Evolutionary conservation across 2,329 filamentous ascomycete species (phyloP).

Genomic region (Phaeosphaeriaceae sp.): DNA sequence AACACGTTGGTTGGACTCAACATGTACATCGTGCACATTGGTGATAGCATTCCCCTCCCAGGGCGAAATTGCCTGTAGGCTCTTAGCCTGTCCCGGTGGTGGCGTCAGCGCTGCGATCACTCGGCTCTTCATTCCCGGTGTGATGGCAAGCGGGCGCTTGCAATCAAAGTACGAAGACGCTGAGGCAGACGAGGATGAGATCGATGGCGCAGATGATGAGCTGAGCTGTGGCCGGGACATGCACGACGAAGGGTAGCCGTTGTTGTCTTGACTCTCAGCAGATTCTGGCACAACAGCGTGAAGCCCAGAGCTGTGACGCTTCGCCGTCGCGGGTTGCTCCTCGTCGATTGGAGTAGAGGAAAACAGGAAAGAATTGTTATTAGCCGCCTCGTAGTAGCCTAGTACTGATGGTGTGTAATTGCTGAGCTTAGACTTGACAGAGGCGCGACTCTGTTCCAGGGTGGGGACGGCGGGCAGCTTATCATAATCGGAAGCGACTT

Average conservation of each 20-base stretch:
- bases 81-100: constrained; percentile 23
- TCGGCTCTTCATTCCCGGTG: constrained; percentile 33
- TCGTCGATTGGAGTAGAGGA: constrained; percentile 38
- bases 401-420: constrained; percentile 40
- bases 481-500: background rate
- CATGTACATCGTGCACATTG: constrained; percentile 40
- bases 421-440: constrained; percentile 20
- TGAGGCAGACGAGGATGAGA: constrained; percentile 35
- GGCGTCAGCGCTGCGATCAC: constrained; percentile 44
- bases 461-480: constrained; percentile 20
- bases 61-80: constrained; percentile 40
- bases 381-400: constrained; percentile 37
- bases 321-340: constrained; percentile 27
- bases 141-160: constrained; percentile 33
- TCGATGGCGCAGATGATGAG: constrained; percentile 43
- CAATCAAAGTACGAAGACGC: constrained; percentile 44
- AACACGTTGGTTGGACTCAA: constrained; percentile 43
- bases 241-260: constrained; percentile 33
- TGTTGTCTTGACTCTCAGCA: constrained; percentile 18
- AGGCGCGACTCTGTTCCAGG: constrained; percentile 8
- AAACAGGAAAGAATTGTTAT: constrained; percentile 40
- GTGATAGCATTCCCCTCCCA: constrained; percentile 40
- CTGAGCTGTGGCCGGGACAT: constrained; percentile 37
- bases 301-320: constrained; percentile 30
- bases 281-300: constrained; percentile 19